Evolutionary conservation across 176 grass and related monocot species (phyloP), one percentile per base, ranked within the genome.

Genomic region (Triticum timopheevii): DNA sequence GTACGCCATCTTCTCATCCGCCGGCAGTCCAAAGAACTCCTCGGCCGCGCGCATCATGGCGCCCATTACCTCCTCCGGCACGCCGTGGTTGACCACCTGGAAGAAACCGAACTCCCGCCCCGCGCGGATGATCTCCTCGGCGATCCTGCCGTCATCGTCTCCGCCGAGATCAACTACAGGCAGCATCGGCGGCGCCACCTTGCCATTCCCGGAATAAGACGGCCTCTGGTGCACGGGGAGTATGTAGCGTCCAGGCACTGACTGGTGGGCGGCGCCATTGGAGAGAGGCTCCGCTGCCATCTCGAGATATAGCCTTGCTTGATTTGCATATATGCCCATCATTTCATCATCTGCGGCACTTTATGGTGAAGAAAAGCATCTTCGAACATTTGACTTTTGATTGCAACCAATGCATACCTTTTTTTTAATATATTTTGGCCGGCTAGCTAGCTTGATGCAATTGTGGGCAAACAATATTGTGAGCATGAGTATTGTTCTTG

Each of bases 41-140:
- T 81, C 85, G 1, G 61, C 58, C 0, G 35, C 33, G 73, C 52
- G 22, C 73, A 80, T 80, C 84, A 69, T 83, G 4, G 33, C 24
- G 3, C n/a, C 0, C 44, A 69, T 80, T 85, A 87, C 80, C 1
- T 76, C 33, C 17, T 84, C 89, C 15, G 75, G 13, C 65, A 91
- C 85, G 10, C 80, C 89, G 34, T 87, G 80, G 67, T 91, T 91
- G 42, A 91, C 23, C 36, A 81, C 85, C 78, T 88, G 77, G 28
- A 87, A 88, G 68, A 81, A 77, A 58, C 86, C 82, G 5, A 85
- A 81, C 38, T 85, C 63, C 52, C 45, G 69, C 28, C 61, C 89
- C 1, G 77, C 82, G 3, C 68, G 35, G 2, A 91, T 59, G 49
- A 91, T 88, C 69, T 85, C 86, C 69, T 71, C 28, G 19, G 61